Evolutionary conservation across 805 yeast species (phyloP).

Genomic region (Yamadazyma insecticola): DNA sequence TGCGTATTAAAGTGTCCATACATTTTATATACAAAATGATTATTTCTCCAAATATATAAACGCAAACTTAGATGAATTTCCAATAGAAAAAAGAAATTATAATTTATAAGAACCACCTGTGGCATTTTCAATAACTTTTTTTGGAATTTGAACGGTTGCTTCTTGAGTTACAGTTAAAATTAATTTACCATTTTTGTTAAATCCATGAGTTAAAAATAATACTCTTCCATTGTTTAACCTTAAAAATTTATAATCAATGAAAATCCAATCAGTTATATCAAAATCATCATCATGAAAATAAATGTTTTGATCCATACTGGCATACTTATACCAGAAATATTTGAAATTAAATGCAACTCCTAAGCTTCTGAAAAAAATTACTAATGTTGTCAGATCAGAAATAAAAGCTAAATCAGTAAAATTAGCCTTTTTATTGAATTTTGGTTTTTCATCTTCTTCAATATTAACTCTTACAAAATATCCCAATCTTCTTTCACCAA

Average conservation of each 20-base stretch:
- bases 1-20: slow-evolving; percentile 2
- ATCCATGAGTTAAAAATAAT: slow-evolving; percentile 22
- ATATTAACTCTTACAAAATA: slow-evolving; percentile 29
- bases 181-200: slow-evolving; percentile 24
- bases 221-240: slow-evolving; percentile 31
- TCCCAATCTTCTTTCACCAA: slow-evolving; percentile 24
- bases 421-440: slow-evolving; percentile 10
- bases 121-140: slow-evolving; percentile 10
- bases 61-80: not conserved
- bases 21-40: too few relatives aligned
- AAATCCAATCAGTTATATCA: slow-evolving; percentile 34
- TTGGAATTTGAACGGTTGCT: slow-evolving; percentile 17
- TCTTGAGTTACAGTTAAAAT: slow-evolving; percentile 33
- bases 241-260: slow-evolving; percentile 27
- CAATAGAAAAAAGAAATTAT: not conserved
- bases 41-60: not conserved
- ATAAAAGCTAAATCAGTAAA: slow-evolving; percentile 10
- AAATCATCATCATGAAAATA: slow-evolving; percentile 33
- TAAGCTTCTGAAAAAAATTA: slow-evolving; percentile 23
- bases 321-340: slow-evolving; percentile 25
- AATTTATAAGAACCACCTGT: slow-evolving; percentile 9
- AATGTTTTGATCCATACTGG: slow-evolving; percentile 34
- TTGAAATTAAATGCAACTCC: slow-evolving; percentile 18
- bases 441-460: slow-evolving; percentile 16
- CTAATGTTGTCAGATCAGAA: slow-evolving; percentile 30